These are phyloP conservation scores for Lumnitzera littorea DNA, from an alignment of 345 rosid genomes.

Conservation along the genomic window DNA sequence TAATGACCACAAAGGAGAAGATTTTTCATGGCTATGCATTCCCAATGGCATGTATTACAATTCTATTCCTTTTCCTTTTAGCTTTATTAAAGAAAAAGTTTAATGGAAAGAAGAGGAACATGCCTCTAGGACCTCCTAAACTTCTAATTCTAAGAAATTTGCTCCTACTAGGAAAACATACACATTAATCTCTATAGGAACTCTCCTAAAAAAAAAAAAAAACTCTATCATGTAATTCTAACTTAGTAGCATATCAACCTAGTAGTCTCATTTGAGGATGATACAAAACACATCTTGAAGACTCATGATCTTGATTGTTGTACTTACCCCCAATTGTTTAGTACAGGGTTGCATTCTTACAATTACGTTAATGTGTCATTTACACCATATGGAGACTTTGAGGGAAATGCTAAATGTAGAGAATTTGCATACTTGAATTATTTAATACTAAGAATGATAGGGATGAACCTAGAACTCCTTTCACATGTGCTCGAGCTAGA, in stretches of 20 bases:
- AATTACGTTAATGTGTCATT: conserved; percentile 22
- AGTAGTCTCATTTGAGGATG: conserved; percentile 18
- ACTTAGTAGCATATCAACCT: conserved; percentile 13
- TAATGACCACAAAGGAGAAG: too few relatives aligned
- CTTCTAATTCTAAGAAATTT: too few relatives aligned
- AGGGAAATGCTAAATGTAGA: conserved; percentile 26
- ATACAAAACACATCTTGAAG: conserved; percentile 16
- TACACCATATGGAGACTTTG: conserved; percentile 14
- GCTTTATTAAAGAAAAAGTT: too few relatives aligned
- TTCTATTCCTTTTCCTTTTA: too few relatives aligned
- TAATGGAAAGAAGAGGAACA: too few relatives aligned
- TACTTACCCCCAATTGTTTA: conserved; percentile 8
- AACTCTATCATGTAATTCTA: conserved; percentile 25
- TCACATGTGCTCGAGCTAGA: too few relatives aligned
- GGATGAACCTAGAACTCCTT: too few relatives aligned
- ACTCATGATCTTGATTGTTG: conserved; percentile 18
- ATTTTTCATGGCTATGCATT: too few relatives aligned
- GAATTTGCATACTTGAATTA: conserved; percentile 18
- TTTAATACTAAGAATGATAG: conserved; percentile 17
- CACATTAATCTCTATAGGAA: conserved; percentile 13
- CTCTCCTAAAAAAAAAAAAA: conserved; percentile 13
- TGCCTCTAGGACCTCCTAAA: too few relatives aligned
- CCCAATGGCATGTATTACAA: too few relatives aligned
- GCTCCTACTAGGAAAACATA: too few relatives aligned
- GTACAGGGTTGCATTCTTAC: conserved; percentile 22